These are phyloP conservation scores for Aspergillus sp. DNA, from an alignment of 2,329 filamentous ascomycete genomes.

Conservation along the genomic window DNA sequence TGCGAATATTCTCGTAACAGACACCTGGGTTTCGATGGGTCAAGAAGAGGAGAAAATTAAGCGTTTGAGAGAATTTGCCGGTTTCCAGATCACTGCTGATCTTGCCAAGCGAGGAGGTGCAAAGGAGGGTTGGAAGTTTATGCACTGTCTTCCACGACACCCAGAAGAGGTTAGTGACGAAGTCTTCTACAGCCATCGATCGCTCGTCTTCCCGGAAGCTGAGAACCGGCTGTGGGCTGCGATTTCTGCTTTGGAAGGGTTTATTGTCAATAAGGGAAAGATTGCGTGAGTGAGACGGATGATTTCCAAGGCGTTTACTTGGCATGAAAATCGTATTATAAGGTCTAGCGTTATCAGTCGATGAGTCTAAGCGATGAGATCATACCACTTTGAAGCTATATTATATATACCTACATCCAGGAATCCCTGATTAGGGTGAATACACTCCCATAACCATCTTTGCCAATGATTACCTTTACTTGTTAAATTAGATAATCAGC, in stretches of 20 bases:
- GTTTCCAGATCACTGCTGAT: constrained; percentile 88
- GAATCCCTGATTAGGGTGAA: too few species aligned
- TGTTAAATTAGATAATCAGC: neutral
- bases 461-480: neutral
- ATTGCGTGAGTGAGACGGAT: constrained; percentile 45
- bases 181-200: constrained; percentile 85
- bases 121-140: constrained; percentile 90
- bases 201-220: constrained; percentile 88
- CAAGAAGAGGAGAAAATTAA: constrained; percentile 82
- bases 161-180: constrained; percentile 90
- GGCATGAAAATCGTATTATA: neutral
- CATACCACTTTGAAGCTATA: neutral
- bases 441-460: neutral
- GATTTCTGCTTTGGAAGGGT: constrained; percentile 80
- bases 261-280: constrained; percentile 91
- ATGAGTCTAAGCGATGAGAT: neutral
- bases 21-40: constrained; percentile 98
- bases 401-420: neutral
- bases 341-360: neutral
- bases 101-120: constrained; percentile 82
- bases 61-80: constrained; percentile 76
- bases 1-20: constrained; percentile 88
- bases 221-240: constrained; percentile 94
- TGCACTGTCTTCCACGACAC: constrained; percentile 95
- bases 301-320: neutral